A percentile compares a stretch with the other conserved stretches of the same genome.
phyloP scores from a whole-genome alignment of 164 flowering plant species.

The Brasenia schreberi region DNA sequence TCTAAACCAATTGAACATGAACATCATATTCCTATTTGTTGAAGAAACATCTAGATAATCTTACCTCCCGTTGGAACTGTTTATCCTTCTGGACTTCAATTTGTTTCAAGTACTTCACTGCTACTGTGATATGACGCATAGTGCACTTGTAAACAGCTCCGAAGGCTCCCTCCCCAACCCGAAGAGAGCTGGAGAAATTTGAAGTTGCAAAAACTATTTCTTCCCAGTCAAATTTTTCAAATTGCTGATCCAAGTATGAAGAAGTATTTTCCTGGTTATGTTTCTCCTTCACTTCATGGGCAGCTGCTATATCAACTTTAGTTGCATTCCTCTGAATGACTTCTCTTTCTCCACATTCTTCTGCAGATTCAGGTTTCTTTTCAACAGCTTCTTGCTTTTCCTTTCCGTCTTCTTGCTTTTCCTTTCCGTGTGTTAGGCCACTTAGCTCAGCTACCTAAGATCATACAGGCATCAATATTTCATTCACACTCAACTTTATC shows the following conservation, averaged over 20 bases:
- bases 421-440: conserved; percentile 41
- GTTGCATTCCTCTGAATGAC: conserved; percentile 40
- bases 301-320: conserved; percentile 29
- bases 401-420: conserved; percentile 43
- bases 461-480: not conserved
- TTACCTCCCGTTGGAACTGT: conserved; percentile 84
- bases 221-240: conserved; percentile 58
- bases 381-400: conserved; percentile 42
- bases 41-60: not conserved
- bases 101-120: conserved; percentile 69
- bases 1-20: no score
- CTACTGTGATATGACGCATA: conserved; percentile 56
- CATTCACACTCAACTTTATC: not conserved
- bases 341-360: conserved; percentile 49
- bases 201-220: conserved; percentile 66
- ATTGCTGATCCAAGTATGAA: conserved; percentile 21
- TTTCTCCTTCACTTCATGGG: conserved; percentile 41
- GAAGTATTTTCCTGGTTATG: conserved; percentile 46
- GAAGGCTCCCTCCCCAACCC: conserved; percentile 66
- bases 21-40: no score
- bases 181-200: conserved; percentile 56
- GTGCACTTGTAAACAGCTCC: conserved; percentile 73
- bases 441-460: conserved; percentile 43
- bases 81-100: conserved; percentile 24
- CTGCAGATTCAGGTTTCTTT: conserved; percentile 37